These are phyloP conservation scores for Pseudogymnoascus sp. DNA, from an alignment of 2,329 filamentous ascomycete genomes.

Conservation along the genomic window DNA sequence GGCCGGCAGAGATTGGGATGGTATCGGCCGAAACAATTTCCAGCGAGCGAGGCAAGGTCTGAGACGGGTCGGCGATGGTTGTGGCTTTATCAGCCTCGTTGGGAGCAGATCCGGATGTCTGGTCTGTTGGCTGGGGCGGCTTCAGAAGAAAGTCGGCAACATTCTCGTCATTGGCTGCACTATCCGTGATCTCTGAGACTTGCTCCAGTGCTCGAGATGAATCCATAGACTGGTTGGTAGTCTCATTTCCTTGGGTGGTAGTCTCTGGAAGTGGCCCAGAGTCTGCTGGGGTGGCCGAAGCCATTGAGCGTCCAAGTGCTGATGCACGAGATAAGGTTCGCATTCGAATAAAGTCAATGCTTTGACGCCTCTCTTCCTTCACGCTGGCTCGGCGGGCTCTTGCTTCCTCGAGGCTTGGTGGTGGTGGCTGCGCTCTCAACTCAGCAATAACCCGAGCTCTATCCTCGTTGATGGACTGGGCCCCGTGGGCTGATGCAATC, in stretches of 20 bases:
- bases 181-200: background rate
- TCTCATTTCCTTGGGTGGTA: background rate
- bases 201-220: background rate
- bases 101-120: background rate
- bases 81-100: background rate
- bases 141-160: background rate
- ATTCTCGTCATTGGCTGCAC: background rate
- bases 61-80: background rate
- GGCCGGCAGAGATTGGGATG: background rate
- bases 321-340: slow-evolving; percentile 7
- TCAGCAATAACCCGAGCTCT: background rate
- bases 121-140: background rate
- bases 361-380: slow-evolving; percentile 8
- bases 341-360: slow-evolving; percentile 7
- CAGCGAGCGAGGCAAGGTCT: background rate
- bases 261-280: background rate
- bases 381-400: slow-evolving; percentile 15
- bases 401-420: slow-evolving; percentile 17
- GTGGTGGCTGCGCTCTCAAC: slow-evolving; percentile 5
- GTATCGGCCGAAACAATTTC: background rate
- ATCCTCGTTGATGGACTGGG: background rate
- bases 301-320: background rate
- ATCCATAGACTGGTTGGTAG: background rate
- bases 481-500: background rate
- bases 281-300: background rate